Base-by-base conservation (phyloP, 2,329 filamentous ascomycete genomes). In the Cladophialophora yegresii region DNA sequence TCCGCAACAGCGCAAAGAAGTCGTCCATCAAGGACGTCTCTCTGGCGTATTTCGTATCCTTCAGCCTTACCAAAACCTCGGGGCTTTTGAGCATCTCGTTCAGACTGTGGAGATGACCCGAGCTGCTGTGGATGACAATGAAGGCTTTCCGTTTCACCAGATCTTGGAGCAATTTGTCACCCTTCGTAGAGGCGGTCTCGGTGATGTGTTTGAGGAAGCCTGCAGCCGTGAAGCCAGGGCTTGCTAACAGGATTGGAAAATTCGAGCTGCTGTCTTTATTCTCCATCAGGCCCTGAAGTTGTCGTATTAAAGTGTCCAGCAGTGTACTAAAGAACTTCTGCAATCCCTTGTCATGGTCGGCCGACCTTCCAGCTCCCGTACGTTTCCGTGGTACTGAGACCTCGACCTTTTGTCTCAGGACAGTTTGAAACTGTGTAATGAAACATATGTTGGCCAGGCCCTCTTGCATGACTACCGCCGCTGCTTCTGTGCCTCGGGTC, bases 391-490 rank as follows among this genome's bases (percentile, higher is more conserved):
- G 79, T 43, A 82, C 78, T 1, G 76, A 77, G 71, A 79, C 77
- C 69, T 82, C 80, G 28, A 82, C 73, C 61, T 79, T 80, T 65
- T 82, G 80, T 71, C 80, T 80, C 62, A 82, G 65, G 54, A 82
- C 76, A 10, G 80, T 82, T 68, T 80, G 79, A 47, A 79, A 79
- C 59, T 81, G 80, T 3, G 80, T 81, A 63, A 82, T 78, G 63
- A 82, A 81, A 66, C 79, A 81, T n/a, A 82, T 80, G 72, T 82
- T 80, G 4, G 80, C 80, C 10, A 83, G 58, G 0, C 79, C 81
- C 68, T 98, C 93, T 72, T 96, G 91, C 89, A 99, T 93, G 26
- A 98, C 90, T 0, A 98, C 89, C 0, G 95, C 93, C 61, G 92
- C 91, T 20, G 96, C 84, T 67, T 93, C 89, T 0, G 92, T 92